Base-by-base conservation (phyloP, 108 stramenopile species). In the Pinguiococcus pyrenoidosus region DNA sequence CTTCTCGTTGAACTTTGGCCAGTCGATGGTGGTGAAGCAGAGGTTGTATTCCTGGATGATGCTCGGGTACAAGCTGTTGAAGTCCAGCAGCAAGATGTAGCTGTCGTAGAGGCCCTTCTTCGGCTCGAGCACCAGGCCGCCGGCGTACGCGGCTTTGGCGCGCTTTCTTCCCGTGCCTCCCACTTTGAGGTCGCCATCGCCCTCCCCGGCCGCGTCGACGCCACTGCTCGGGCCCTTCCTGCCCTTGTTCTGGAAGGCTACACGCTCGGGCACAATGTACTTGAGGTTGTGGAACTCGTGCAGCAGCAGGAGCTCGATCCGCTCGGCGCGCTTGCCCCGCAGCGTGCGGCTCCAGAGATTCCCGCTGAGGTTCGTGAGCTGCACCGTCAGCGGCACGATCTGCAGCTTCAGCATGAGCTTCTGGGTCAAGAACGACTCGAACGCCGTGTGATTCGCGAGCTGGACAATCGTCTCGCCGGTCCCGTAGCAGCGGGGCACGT, bases 21-120 rank as follows among this genome's bases (percentile, higher is more conserved):
- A 95, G 43, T 93, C 85, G 59, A 99, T 69, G 9, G 97, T 99
- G 24, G 97, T 99, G 55, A 92, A 96, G 73, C 97, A 99, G 48
- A 99, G 69, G 67, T 99, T 96, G 82, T 95, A 99, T 76, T 99
- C 97, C 72, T 99, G 97, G 46, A 99, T 96, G 42, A 99, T 77
- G 14, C 85, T 87, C 0, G 97, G 97, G 59, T 99, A 99, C 44
- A 99, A 73, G 62, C 83, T 85, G 78, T 94, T 94, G 82, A 99
- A 99, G 72, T 99, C 97, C 37, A 99, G 56, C 30, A 99, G 60
- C 20, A 99, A 82, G 59, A 99, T 93, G 72, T 85, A 94, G 26
- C 88, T 79, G 74, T 99, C 97, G 64, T 99, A 99, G 29, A 96
- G 69, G 37, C 97, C 97, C 61, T 82, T 87, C 81, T 99, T 99